A percentile compares a stretch with the other conserved stretches of the same genome.
Conservation (phyloP, 73 alveolate genomes). For the Breviolum minutum region DNA sequence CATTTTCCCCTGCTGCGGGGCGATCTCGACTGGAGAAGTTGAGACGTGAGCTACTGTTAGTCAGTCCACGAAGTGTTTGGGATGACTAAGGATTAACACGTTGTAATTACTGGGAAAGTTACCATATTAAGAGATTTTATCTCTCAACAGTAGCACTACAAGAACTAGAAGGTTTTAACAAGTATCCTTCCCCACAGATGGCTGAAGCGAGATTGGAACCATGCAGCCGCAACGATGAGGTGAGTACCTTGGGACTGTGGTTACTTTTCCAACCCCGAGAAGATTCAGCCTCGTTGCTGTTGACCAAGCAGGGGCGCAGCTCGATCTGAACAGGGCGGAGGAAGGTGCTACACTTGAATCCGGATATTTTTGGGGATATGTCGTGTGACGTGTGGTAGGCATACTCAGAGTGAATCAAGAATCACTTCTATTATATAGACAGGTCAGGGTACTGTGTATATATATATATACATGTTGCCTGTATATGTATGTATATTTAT, state of each 20-base stretch:
- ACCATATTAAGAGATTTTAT: too few relatives aligned
- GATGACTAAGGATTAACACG: not conserved
- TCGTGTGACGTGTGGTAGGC: not conserved
- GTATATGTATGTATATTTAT: too few relatives aligned
- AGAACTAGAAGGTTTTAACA: too few relatives aligned
- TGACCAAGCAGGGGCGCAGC: constrained; percentile 67
- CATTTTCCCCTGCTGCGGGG: too few relatives aligned
- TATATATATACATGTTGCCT: too few relatives aligned
- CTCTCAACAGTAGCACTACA: too few relatives aligned
- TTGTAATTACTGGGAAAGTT: not conserved
- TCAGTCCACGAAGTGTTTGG: not conserved
- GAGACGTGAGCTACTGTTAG: too few relatives aligned
- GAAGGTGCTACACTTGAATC: too few relatives aligned
- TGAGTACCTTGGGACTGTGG: constrained; percentile 81
- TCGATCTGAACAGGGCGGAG: not conserved
- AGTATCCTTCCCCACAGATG: too few relatives aligned
- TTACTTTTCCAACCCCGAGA: constrained; percentile 76
- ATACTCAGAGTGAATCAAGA: not conserved
- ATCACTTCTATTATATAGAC: too few relatives aligned
- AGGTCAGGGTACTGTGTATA: not conserved
- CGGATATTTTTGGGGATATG: too few relatives aligned
- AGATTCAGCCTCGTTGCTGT: constrained; percentile 64
- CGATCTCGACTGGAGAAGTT: too few relatives aligned
- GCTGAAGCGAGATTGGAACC: not conserved
- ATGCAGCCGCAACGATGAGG: not conserved